Percentiles rank a stretch among this genome's conserved stretches.
Conservation (phyloP, 2,329 filamentous ascomycete species). For the Epichloe gansuensis region DNA sequence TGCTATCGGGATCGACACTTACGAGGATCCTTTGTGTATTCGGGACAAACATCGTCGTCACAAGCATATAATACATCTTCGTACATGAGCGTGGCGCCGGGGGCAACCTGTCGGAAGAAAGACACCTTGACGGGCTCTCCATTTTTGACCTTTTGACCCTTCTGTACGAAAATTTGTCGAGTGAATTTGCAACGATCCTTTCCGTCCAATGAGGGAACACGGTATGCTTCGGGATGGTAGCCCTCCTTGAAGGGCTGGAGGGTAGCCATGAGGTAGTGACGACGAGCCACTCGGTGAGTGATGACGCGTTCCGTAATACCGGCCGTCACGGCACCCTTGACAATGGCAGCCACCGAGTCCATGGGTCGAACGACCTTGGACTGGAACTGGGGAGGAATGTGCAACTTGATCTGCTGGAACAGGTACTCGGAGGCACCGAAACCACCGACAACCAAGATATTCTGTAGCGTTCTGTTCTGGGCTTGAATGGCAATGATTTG, state of each 20-base stretch:
- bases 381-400: constrained; percentile 96
- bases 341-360: constrained; percentile 97
- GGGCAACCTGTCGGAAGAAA: constrained; percentile 95
- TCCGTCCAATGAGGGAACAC: constrained; percentile 88
- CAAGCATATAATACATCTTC: constrained; percentile 97
- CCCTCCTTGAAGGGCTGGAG: constrained; percentile 98
- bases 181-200: constrained; percentile 99
- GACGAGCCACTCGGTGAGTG: constrained; percentile 89
- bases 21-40: constrained; percentile 99
- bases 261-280: constrained; percentile 98
- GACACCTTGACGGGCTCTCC: constrained; percentile 97
- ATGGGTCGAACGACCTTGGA: constrained; percentile 96
- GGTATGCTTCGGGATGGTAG: constrained; percentile 95
- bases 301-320: constrained; percentile 96
- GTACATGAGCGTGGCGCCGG: constrained; percentile 96
- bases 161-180: constrained; percentile 94
- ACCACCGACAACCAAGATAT: constrained; percentile 92
- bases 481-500: constrained; percentile 99
- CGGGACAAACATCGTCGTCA: constrained; percentile 93
- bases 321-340: constrained; percentile 94
- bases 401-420: constrained; percentile 98
- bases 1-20: constrained; percentile 34
- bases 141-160: constrained; percentile 97
- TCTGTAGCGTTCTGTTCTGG: constrained; percentile 86
- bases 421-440: constrained; percentile 98